These are phyloP conservation scores for Fusarium bulbicola DNA, from an alignment of 2,329 filamentous ascomycete genomes.

Conservation along the genomic window DNA sequence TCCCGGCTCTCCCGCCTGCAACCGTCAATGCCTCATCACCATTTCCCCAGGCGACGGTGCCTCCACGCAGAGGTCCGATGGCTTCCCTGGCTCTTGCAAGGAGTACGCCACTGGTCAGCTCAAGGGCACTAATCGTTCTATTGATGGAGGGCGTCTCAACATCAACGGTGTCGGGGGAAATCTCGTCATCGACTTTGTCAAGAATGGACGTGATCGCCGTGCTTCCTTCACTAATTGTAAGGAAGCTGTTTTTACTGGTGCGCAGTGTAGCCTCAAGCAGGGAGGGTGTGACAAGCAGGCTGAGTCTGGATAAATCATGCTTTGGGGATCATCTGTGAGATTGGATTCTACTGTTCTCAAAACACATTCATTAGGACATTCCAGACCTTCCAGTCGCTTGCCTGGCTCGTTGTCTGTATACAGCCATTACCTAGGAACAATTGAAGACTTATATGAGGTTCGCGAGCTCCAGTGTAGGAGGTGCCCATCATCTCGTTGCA, in stretches of 20 bases:
- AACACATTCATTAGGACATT: rapidly evolving
- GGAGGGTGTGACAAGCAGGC: neutral
- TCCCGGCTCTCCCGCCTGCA: neutral
- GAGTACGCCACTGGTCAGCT: neutral
- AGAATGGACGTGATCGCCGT: neutral
- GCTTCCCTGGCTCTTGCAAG: neutral
- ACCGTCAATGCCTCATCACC: neutral
- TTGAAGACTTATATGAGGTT: no score
- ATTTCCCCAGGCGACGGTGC: neutral
- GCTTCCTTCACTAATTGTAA: neutral
- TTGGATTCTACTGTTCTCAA: rapidly evolving
- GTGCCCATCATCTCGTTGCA: rapidly evolving
- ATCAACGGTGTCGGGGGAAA: neutral
- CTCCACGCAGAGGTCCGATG: neutral
- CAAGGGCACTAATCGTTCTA: neutral
- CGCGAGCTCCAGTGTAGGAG: rapidly evolving
- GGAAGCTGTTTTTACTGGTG: neutral
- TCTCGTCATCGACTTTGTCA: neutral
- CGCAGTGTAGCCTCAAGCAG: neutral
- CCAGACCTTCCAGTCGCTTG: neutral
- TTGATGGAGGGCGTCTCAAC: neutral
- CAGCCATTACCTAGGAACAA: neutral
- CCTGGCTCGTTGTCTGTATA: rapidly evolving
- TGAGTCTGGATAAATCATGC: neutral
- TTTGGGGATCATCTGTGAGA: rapidly evolving